These are phyloP conservation scores for Odontarrhena argentea DNA, from an alignment of 345 rosid species.

Conservation along the genomic window DNA sequence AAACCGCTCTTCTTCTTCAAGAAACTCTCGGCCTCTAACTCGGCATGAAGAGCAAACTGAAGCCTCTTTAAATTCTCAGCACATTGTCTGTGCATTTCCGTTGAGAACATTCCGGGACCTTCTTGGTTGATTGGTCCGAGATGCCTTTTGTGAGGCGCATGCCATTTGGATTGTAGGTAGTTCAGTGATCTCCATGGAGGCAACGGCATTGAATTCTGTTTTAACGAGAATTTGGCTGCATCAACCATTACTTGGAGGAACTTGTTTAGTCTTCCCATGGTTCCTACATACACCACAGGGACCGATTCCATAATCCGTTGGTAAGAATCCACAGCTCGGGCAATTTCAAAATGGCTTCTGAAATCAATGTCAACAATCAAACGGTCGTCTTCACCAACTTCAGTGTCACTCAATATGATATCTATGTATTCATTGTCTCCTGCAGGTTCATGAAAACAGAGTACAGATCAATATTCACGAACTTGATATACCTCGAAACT, in stretches of 20 bases:
- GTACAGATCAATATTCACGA: conserved; percentile 1
- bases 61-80: conserved; percentile 66
- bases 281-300: conserved; percentile 79
- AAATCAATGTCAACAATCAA: conserved; percentile 85
- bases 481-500: too few relatives aligned
- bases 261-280: conserved; percentile 59
- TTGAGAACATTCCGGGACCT: conserved; percentile 31
- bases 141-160: conserved; percentile 62
- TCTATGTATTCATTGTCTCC: conserved; percentile 92
- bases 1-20: conserved; percentile 46
- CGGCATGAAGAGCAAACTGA: conserved; percentile 60
- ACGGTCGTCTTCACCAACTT: conserved; percentile 60
- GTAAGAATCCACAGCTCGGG: conserved; percentile 87
- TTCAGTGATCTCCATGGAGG: conserved; percentile 97
- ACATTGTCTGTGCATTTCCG: conserved; percentile 57
- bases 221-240: conserved; percentile 77
- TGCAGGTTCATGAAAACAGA: conserved; percentile 35
- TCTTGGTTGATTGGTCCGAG: conserved; percentile 46
- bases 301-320: conserved; percentile 71
- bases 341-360: conserved; percentile 90
- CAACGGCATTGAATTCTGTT: conserved; percentile 90
- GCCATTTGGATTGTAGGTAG: conserved; percentile 88
- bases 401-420: conserved; percentile 51
- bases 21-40: conserved; percentile 54
- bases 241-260: conserved; percentile 90